phyloP scores from a whole-genome alignment of 768 basidiomycete genomes.

The Psilocybe tampanensis region DNA sequence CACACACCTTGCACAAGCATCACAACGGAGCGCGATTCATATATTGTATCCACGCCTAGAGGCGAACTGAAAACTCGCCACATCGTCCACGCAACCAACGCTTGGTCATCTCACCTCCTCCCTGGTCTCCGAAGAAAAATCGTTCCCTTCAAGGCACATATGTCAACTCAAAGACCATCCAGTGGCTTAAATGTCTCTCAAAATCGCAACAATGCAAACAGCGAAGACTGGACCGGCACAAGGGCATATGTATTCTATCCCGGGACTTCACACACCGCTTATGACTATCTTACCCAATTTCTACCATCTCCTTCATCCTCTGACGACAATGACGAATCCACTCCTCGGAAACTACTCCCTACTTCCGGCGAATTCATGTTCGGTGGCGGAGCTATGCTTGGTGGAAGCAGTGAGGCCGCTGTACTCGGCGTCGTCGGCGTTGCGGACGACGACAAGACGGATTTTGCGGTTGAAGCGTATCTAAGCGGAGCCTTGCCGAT shows the following conservation, averaged over 20 bases:
- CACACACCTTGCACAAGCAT: constrained; percentile 65
- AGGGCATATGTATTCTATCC: constrained; percentile 66
- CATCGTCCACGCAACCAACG: constrained; percentile 86
- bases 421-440: constrained; percentile 38
- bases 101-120: constrained; percentile 75
- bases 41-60: constrained; percentile 61
- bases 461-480: constrained; percentile 30
- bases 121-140: constrained; percentile 62
- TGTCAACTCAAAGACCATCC: constrained; percentile 63
- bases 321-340: neutral
- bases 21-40: constrained; percentile 30
- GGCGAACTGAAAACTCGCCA: constrained; percentile 61
- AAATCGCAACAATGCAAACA: neutral
- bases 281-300: constrained; percentile 74
- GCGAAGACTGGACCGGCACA: constrained; percentile 34
- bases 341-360: constrained; percentile 16
- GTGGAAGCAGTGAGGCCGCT: constrained; percentile 26
- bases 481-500: constrained; percentile 44
- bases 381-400: constrained; percentile 54
- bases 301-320: constrained; percentile 17
- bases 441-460: constrained; percentile 36
- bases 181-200: constrained; percentile 6
- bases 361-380: constrained; percentile 60
- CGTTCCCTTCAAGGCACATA: constrained; percentile 57
- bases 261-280: constrained; percentile 36